Conservation (phyloP, 306 rosid species). For the Dryas octopetala region DNA sequence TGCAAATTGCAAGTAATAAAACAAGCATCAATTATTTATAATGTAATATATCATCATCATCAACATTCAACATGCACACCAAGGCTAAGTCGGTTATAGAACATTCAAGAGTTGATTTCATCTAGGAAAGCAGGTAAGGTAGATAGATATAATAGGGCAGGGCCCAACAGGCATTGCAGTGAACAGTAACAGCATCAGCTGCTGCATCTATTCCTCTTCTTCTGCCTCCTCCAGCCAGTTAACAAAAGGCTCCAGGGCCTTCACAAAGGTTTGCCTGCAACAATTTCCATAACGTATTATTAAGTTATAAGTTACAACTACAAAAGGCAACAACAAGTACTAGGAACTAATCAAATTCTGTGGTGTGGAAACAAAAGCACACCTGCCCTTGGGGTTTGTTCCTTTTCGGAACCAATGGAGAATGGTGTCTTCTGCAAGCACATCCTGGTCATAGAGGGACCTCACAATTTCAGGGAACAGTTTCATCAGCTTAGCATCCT, state of each 20-base stretch:
- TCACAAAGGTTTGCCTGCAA: conserved; percentile 93
- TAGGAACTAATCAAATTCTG: not conserved
- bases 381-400: conserved; percentile 96
- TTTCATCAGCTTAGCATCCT: conserved; percentile 99
- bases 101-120: conserved; percentile 22
- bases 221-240: conserved; percentile 99
- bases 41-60: not conserved
- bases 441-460: conserved; percentile 95
- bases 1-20: no score
- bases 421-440: conserved; percentile 95
- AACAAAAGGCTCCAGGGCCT: conserved; percentile 92
- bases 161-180: not conserved
- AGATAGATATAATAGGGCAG: conserved; percentile 1
- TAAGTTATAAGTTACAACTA: not conserved
- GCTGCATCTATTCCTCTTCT: conserved; percentile 70
- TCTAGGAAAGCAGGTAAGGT: conserved; percentile 25
- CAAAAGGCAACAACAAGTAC: not conserved
- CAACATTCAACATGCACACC: conserved; percentile 4
- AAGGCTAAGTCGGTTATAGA: not conserved
- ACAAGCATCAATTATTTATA: conserved; percentile 2
- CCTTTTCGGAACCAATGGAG: conserved; percentile 94
- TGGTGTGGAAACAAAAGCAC: conserved; percentile 6
- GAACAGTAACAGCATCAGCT: conserved; percentile 3
- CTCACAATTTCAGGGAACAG: conserved; percentile 84
- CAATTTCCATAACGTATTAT: conserved; percentile 21